These are phyloP conservation scores for Trametes gibbosa DNA, from an alignment of 768 basidiomycete genomes.

Conservation along the genomic window DNA sequence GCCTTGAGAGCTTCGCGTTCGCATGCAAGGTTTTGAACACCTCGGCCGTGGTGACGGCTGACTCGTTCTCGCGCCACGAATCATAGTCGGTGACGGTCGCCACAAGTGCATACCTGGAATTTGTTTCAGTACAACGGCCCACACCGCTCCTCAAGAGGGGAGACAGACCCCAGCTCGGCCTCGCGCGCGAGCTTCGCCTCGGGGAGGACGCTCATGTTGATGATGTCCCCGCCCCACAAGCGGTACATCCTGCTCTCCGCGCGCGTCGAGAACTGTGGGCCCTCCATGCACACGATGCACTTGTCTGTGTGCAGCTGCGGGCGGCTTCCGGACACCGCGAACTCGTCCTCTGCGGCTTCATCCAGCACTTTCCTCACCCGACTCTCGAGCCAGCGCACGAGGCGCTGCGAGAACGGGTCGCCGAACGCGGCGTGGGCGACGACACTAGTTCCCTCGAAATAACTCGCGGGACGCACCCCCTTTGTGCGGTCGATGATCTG, in stretches of 20 bases:
- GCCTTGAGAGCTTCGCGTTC: slow-evolving; percentile 85
- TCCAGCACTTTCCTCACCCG: slow-evolving; percentile 63
- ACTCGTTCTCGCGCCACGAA: slow-evolving; percentile 82
- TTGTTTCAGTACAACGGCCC: neutral
- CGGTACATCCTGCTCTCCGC: slow-evolving; percentile 96
- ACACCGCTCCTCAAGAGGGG: neutral
- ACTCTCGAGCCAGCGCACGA: slow-evolving; percentile 64
- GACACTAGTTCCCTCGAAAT: slow-evolving; percentile 78
- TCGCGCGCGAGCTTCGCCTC: slow-evolving; percentile 97
- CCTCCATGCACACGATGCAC: slow-evolving; percentile 95
- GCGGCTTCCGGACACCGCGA: slow-evolving; percentile 43
- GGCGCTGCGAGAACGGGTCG: slow-evolving; percentile 75
- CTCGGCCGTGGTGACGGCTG: slow-evolving; percentile 85
- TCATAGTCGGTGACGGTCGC: slow-evolving; percentile 95
- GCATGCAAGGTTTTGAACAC: slow-evolving; percentile 84
- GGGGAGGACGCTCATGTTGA: slow-evolving; percentile 96
- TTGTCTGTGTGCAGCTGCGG: slow-evolving; percentile 77
- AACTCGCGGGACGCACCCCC: slow-evolving; percentile 82
- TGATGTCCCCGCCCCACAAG: slow-evolving; percentile 87
- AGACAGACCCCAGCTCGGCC: slow-evolving; percentile 81
- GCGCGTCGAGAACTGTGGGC: slow-evolving; percentile 96
- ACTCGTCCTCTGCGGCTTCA: slow-evolving; percentile 20
- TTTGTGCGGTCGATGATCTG: slow-evolving; percentile 98
- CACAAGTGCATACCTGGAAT: slow-evolving; percentile 81
- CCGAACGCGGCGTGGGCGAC: slow-evolving; percentile 95